These are phyloP conservation scores for Fusarium camptoceras DNA, from an alignment of 2,329 filamentous ascomycete genomes.

Conservation along the genomic window DNA sequence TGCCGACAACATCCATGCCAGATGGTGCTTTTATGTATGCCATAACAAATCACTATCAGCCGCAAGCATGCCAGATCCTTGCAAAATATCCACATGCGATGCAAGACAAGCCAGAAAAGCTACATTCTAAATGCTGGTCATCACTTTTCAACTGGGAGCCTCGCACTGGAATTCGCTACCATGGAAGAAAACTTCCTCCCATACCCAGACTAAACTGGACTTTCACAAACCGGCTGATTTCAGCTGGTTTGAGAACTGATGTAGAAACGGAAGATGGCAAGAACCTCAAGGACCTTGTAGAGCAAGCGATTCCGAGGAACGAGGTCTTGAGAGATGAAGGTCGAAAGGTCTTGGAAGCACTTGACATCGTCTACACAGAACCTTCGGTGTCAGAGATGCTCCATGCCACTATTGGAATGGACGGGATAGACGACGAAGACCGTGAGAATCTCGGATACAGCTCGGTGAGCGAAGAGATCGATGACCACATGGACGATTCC, in stretches of 20 bases:
- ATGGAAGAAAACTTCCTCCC: constrained; percentile 4
- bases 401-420: background rate
- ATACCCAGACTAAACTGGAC: constrained; percentile 44
- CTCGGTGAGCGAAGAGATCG: constrained; percentile 34
- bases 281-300: constrained; percentile 38
- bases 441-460: constrained; percentile 26
- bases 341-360: constrained; percentile 41
- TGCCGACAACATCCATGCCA: constrained; percentile 43
- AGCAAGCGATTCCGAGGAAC: constrained; percentile 38
- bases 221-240: constrained; percentile 39
- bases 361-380: constrained; percentile 43
- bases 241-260: constrained; percentile 44
- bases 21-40: constrained; percentile 47
- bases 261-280: constrained; percentile 37
- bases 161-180: constrained; percentile 8
- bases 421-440: background rate
- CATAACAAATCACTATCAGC: constrained; percentile 43
- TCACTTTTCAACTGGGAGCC: constrained; percentile 38
- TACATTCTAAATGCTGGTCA: constrained; percentile 43
- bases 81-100: constrained; percentile 42
- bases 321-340: constrained; percentile 36
- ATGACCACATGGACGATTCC: constrained; percentile 29
- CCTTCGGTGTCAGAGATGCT: constrained; percentile 18
- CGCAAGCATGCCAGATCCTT: constrained; percentile 45
- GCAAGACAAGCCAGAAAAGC: constrained; percentile 30